Conservation (phyloP, 768 basidiomycete species). For the Russula ochroleuca region DNA sequence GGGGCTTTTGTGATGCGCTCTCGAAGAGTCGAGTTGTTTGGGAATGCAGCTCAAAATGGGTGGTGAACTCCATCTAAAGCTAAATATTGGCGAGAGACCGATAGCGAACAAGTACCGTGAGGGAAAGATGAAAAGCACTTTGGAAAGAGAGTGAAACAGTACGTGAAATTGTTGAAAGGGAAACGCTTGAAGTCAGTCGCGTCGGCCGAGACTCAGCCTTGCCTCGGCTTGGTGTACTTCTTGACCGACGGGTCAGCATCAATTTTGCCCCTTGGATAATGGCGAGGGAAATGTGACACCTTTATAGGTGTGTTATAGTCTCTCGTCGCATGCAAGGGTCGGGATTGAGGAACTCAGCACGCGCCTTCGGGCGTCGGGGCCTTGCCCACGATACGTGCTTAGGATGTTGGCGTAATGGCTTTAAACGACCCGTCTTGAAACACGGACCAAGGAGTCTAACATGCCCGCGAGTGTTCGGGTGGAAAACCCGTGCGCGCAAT, state of each 20-base stretch:
- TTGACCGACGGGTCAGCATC: constrained; percentile 61
- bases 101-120: constrained; percentile 82
- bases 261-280: constrained; percentile 58
- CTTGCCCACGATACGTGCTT: constrained; percentile 52
- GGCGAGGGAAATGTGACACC: constrained; percentile 58
- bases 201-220: constrained; percentile 50
- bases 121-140: constrained; percentile 81
- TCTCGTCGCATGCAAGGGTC: constrained; percentile 47
- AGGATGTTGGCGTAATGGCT: constrained; percentile 76
- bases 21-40: constrained; percentile 82
- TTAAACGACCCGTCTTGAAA: constrained; percentile 81
- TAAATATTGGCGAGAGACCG: constrained; percentile 79
- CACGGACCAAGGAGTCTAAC: constrained; percentile 86
- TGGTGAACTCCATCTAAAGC: constrained; percentile 84
- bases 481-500: constrained; percentile 64
- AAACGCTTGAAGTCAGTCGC: constrained; percentile 72
- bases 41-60: constrained; percentile 81
- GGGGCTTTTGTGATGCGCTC: constrained; percentile 63
- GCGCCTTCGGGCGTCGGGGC: constrained; percentile 47
- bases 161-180: constrained; percentile 79
- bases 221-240: constrained; percentile 52
- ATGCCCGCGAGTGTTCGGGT: constrained; percentile 76
- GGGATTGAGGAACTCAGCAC: constrained; percentile 63
- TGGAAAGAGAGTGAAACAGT: constrained; percentile 78
- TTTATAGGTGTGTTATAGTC: constrained; percentile 62